These are phyloP conservation scores for Chaetoscypha palmicola DNA, from an alignment of 2,329 filamentous ascomycete species.

Conservation along the genomic window DNA sequence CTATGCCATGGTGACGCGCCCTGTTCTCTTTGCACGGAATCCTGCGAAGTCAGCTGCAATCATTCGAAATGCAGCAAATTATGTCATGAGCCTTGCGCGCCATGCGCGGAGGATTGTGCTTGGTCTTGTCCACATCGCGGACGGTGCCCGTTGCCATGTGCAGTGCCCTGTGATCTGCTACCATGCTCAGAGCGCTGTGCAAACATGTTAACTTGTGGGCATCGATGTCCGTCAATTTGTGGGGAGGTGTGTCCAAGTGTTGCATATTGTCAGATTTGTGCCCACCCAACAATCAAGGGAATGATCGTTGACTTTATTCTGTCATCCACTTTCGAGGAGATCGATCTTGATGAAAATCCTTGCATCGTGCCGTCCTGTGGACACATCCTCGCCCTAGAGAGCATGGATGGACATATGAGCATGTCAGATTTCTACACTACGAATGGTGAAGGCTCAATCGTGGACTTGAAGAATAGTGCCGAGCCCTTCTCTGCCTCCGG, in stretches of 20 bases:
- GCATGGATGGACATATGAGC: constrained; percentile 54
- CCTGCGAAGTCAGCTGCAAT: constrained; percentile 49
- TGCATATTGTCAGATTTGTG: constrained; percentile 52
- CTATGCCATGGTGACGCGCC: constrained; percentile 44
- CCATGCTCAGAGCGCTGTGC: constrained; percentile 57
- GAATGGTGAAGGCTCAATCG: constrained; percentile 32
- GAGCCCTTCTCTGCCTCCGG: constrained; percentile 43
- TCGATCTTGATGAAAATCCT: constrained; percentile 52
- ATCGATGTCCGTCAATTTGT: constrained; percentile 59
- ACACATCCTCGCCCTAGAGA: constrained; percentile 53
- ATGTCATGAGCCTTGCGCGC: constrained; percentile 54
- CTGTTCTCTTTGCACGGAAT: constrained; percentile 41
- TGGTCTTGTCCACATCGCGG: constrained; percentile 48
- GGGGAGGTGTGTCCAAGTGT: constrained; percentile 52
- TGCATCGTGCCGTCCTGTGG: constrained; percentile 57
- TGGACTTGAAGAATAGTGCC: constrained; percentile 32
- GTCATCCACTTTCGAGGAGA: constrained; percentile 46
- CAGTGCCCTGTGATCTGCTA: constrained; percentile 59
- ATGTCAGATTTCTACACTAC: constrained; percentile 44
- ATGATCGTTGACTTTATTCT: constrained; percentile 50
- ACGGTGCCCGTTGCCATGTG: constrained; percentile 43
- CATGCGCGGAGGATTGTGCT: constrained; percentile 51
- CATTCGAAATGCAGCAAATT: constrained; percentile 48
- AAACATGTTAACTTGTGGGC: constrained; percentile 47
- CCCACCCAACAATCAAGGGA: constrained; percentile 36